Evolutionary conservation across 2,329 filamentous ascomycete species (phyloP), one percentile per base, ranked within the genome.

Genomic region (Diaporthe humulicola): DNA sequence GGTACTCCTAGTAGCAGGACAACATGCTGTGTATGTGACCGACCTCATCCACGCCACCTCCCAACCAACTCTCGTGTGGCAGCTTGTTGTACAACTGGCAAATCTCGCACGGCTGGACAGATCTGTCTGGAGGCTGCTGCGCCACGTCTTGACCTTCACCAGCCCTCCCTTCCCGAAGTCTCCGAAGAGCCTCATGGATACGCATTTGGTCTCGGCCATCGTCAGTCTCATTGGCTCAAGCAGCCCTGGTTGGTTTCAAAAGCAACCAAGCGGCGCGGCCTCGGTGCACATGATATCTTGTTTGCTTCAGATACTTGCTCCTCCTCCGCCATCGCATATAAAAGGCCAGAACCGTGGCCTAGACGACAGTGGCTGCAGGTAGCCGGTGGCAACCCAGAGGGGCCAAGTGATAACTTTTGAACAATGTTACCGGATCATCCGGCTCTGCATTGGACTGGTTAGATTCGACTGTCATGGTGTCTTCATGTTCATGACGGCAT

Each of bases 171-270:
- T 4, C 28, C 60, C 42, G 40, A 50, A 50, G 60, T 50, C 60
- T 66, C 40, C 60, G 60, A 36, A 66, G 60, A 50, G 60, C 60
- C 60, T 66, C 61, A 52, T 45, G 22, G 40, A 36, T 25, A 36
- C 15, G 22, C 22, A 30, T 67, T 25, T 8, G 28, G 30, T 17
- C 45, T 33, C 9, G 15, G 12, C 19, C 40, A 19, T n/a, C 14
- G 30, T 9, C 61, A 30, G 28, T 50, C 30, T 50, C 10, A 66
- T 66, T 66, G 61, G 61, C 30, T 30, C 10, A 17, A 50, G 40
- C 61, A 50, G 61, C 19, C 17, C 17, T 15, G 28, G 22, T 67
- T 8, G 45, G 42, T 67, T 67, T 67, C 61, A 50, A 48, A 67
- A 14, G 61, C 61, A 36, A 45, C 45, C 42, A 38, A 36, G 28